Conservation (phyloP, 2,329 filamentous ascomycete species). For the Fonsecaea pugnacius region DNA sequence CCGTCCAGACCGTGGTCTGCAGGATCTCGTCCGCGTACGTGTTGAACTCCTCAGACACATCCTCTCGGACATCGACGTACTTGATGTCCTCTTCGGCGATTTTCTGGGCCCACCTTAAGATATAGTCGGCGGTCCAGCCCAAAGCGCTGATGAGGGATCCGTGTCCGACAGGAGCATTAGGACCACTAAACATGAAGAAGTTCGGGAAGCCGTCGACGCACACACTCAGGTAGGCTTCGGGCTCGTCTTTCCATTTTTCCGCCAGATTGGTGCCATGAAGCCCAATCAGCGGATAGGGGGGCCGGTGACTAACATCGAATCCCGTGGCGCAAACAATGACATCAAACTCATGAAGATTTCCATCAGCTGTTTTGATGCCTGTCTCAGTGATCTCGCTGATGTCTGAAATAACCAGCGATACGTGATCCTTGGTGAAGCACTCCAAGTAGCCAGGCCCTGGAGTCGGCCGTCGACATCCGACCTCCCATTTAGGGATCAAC, state of each 20-base stretch:
- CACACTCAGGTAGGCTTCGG: slow-evolving; percentile 39
- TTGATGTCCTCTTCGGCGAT: slow-evolving; percentile 19
- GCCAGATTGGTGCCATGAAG: slow-evolving; percentile 34
- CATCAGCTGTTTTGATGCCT: slow-evolving; percentile 34
- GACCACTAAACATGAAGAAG: slow-evolving; percentile 42
- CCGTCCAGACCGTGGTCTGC: slow-evolving; percentile 23
- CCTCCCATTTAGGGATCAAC: slow-evolving; percentile 38
- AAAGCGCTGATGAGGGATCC: slow-evolving; percentile 35
- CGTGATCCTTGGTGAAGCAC: slow-evolving; percentile 49
- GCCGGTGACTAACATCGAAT: slow-evolving; percentile 45
- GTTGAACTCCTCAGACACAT: slow-evolving; percentile 29
- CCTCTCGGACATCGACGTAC: slow-evolving; percentile 20
- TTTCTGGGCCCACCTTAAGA: slow-evolving; percentile 36
- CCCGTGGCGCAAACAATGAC: slow-evolving; percentile 48
- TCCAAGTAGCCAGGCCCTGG: slow-evolving; percentile 59
- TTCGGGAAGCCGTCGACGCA: slow-evolving; percentile 40
- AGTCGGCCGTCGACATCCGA: slow-evolving; percentile 55
- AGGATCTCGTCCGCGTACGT: slow-evolving; percentile 14
- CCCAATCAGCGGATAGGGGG: slow-evolving; percentile 29
- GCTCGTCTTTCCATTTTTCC: slow-evolving; percentile 34
- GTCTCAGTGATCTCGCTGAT: slow-evolving; percentile 42
- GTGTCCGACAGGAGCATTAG: slow-evolving; percentile 41
- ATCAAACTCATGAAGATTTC: slow-evolving; percentile 33
- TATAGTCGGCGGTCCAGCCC: slow-evolving; percentile 38
- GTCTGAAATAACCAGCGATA: slow-evolving; percentile 40